Evolutionary conservation across 2,329 filamentous ascomycete genomes (phyloP).

Genomic region (Ophiocordyceps camponoti-saundersi): DNA sequence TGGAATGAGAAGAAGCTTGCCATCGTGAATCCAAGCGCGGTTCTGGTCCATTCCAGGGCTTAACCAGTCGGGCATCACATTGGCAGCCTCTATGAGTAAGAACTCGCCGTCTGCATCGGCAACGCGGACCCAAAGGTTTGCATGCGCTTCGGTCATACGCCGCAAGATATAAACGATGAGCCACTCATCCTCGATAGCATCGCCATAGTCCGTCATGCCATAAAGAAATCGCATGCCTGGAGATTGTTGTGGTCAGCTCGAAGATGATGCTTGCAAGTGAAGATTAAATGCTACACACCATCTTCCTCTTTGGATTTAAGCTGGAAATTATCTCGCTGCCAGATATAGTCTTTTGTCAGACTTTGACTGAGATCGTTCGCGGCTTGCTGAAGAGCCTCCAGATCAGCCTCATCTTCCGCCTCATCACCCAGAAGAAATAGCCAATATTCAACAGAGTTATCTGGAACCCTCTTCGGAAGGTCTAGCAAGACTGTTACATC

Average conservation of each 20-base stretch:
- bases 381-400: slow-evolving; percentile 58
- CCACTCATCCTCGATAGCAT: slow-evolving; percentile 96
- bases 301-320: slow-evolving; percentile 44
- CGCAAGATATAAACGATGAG: slow-evolving; percentile 79
- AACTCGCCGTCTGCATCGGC: slow-evolving; percentile 90
- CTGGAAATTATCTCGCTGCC: slow-evolving; percentile 76
- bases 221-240: slow-evolving; percentile 39
- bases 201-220: slow-evolving; percentile 74
- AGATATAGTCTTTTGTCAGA: slow-evolving; percentile 74
- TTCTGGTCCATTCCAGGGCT: slow-evolving; percentile 81
- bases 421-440: slow-evolving; percentile 51
- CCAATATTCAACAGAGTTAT: slow-evolving; percentile 76
- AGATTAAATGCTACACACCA: slow-evolving; percentile 23
- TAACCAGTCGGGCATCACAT: slow-evolving; percentile 73
- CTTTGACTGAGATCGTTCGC: slow-evolving; percentile 44
- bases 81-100: slow-evolving; percentile 82
- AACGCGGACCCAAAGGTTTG: slow-evolving; percentile 65
- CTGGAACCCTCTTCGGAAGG: slow-evolving; percentile 32
- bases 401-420: slow-evolving; percentile 30
- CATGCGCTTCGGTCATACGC: slow-evolving; percentile 57
- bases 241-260: background rate
- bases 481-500: background rate
- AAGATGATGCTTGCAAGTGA: background rate
- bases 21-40: slow-evolving; percentile 75
- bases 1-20: slow-evolving; percentile 59